Percentiles rank a stretch among this genome's conserved stretches.
phyloP scores from a whole-genome alignment of 352 stramenopile genomes.

The Pythium angustatum region DNA sequence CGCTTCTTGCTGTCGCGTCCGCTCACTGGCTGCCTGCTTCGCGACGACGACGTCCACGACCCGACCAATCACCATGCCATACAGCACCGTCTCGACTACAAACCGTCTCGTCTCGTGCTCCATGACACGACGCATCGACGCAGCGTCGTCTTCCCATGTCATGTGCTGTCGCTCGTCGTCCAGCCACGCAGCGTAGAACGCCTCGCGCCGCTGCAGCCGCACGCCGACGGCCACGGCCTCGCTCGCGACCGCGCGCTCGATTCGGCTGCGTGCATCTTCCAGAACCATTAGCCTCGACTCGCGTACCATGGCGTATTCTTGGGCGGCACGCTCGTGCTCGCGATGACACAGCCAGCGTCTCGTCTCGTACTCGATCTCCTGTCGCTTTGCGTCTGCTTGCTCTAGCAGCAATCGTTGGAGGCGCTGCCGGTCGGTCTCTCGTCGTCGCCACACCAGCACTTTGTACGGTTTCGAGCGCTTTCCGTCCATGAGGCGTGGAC shows the following conservation, averaged over 20 bases:
- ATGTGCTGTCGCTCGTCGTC: slow-evolving; percentile 15
- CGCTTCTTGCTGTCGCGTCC: background rate
- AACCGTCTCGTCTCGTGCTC: background rate
- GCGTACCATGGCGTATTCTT: slow-evolving; percentile 3
- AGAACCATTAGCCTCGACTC: slow-evolving; percentile 22
- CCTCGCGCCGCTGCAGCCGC: background rate
- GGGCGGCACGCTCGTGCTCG: background rate
- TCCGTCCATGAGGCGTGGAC: slow-evolving; percentile 15
- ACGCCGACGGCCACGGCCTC: background rate
- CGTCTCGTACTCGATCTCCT: slow-evolving; percentile 10
- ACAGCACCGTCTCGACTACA: background rate
- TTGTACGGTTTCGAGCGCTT: slow-evolving; percentile 23
- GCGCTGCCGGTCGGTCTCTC: slow-evolving; percentile 21
- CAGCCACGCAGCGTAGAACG: slow-evolving; percentile 17
- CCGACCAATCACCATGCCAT: background rate
- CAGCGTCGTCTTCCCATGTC: slow-evolving; percentile 2
- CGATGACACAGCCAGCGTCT: background rate
- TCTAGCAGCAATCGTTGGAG: slow-evolving; percentile 6
- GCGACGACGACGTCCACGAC: background rate
- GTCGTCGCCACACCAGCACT: slow-evolving; percentile 28
- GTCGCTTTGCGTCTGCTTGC: background rate
- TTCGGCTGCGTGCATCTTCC: slow-evolving; percentile 15
- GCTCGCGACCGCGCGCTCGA: background rate
- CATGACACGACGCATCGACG: background rate
- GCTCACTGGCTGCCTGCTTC: background rate